Conservation (phyloP, 179 eudicot species). For the Silene vulgaris region DNA sequence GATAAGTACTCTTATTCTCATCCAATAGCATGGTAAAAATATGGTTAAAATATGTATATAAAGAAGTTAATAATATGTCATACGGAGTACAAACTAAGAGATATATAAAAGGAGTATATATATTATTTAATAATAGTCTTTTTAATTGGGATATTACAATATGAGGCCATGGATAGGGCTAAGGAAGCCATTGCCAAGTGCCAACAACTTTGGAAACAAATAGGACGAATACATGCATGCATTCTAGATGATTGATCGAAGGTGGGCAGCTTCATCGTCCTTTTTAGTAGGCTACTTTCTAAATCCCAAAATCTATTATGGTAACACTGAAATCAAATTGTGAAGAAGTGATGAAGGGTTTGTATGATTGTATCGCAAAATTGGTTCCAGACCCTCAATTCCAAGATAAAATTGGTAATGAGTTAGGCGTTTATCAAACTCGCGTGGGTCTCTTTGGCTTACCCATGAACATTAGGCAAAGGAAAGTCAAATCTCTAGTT, state of each 20-base stretch:
- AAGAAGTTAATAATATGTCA: too few species aligned
- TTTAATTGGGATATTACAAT: too few species aligned
- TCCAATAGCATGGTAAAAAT: too few species aligned
- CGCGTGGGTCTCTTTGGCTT: constrained; percentile 4
- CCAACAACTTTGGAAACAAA: not conserved
- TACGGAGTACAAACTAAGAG: too few species aligned
- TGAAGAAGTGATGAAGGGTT: constrained; percentile 16
- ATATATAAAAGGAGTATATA: too few species aligned
- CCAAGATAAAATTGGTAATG: constrained; percentile 8
- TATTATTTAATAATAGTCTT: too few species aligned
- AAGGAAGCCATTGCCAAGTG: constrained; percentile 22
- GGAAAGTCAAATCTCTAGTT: not conserved
- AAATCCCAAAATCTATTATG: not conserved
- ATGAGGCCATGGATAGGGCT: constrained; percentile 18
- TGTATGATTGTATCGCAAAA: constrained; percentile 11
- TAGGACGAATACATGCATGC: not conserved
- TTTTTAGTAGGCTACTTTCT: constrained; percentile 1
- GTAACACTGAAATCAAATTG: not conserved
- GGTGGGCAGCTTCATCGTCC: constrained; percentile 19
- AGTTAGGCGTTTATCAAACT: not conserved
- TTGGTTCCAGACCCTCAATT: not conserved
- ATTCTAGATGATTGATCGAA: constrained; percentile 6
- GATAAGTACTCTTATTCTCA: too few species aligned
- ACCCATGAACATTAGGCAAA: constrained; percentile 3
- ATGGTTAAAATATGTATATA: too few species aligned